phyloP scores from a whole-genome alignment of 306 rosid genomes.

The Rosa rugosa region DNA sequence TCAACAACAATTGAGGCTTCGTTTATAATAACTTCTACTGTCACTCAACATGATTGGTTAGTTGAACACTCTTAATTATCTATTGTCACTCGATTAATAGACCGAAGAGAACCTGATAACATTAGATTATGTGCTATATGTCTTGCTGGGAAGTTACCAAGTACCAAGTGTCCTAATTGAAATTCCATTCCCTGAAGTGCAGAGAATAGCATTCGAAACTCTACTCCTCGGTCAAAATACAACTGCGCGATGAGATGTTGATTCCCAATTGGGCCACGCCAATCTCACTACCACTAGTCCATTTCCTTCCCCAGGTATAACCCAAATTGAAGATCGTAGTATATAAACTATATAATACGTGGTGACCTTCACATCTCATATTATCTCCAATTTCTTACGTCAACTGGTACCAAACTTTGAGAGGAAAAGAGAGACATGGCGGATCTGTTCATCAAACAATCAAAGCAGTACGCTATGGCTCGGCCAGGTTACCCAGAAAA shows the following conservation, averaged over 20 bases:
- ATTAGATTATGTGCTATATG: no score
- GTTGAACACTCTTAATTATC: no score
- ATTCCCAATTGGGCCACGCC: neutral
- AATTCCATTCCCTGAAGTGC: neutral
- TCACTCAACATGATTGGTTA: no score
- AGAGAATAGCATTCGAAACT: neutral
- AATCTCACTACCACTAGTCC: neutral
- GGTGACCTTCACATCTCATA: neutral
- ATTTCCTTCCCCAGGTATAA: neutral
- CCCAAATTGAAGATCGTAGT: neutral
- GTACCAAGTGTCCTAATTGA: neutral
- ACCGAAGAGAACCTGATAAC: no score
- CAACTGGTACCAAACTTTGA: neutral
- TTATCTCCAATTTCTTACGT: neutral
- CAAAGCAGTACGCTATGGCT: constrained; percentile 49
- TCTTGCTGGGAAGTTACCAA: no score
- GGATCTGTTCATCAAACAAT: constrained; percentile 47
- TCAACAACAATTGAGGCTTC: no score
- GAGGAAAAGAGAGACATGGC: constrained; percentile 30
- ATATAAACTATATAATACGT: neutral
- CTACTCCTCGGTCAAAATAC: neutral
- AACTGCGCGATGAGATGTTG: neutral
- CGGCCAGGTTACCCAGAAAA: constrained; percentile 67
- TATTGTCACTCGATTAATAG: no score
- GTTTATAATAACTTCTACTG: no score